Evolutionary conservation across 2,329 filamentous ascomycete species (phyloP), one percentile per base, ranked within the genome.

Genomic region (Pseudocercospora eumusae): DNA sequence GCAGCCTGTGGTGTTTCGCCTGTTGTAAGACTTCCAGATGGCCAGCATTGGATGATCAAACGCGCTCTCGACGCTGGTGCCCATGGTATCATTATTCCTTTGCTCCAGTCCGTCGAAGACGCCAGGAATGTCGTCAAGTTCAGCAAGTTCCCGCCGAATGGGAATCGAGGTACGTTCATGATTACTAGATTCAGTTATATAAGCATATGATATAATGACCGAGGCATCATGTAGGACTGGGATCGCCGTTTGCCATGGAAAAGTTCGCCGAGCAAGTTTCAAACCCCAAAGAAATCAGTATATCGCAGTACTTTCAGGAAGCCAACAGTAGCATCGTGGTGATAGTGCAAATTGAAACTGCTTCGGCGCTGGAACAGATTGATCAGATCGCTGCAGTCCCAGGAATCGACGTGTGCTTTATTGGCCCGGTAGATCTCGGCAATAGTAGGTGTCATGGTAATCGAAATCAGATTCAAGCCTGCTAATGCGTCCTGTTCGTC

Each of bases 1-100:
- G 36, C 36, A 36, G 74, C 75, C 23, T 77, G 76, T 57, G 77
- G 77, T 11, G 76, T 80, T 23, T 77, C 74, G 40, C 79, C 79
- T 4, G 65, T 81, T 11, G 78, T 81, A 20, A 74, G 69, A 9
- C 81, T 86, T 45, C 78, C 82, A 13, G 82, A 82, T 25, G 84
- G 84, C 60, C 83, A 86, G 74, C 78, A 81, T 53, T 86, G 83
- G 84, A 85, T 86, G 83, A 83, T 86, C 61, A 86, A 87, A 71
- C 76, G 84, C 56, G 84, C 84, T 10, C 78, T 87, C 40, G 85
- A 87, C 67, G 75, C 83, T 49, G 84, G 84, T 40, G 84, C 84
- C 7, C 84, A 87, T 69, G 84, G 83, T 31, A 79, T 87, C 36
- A 75, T 86, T 27, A 83, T 84, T 4, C 83, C 82, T 3, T 54